phyloP scores from a whole-genome alignment of 805 yeast genomes.

The Saccharomyces mikatae region DNA sequence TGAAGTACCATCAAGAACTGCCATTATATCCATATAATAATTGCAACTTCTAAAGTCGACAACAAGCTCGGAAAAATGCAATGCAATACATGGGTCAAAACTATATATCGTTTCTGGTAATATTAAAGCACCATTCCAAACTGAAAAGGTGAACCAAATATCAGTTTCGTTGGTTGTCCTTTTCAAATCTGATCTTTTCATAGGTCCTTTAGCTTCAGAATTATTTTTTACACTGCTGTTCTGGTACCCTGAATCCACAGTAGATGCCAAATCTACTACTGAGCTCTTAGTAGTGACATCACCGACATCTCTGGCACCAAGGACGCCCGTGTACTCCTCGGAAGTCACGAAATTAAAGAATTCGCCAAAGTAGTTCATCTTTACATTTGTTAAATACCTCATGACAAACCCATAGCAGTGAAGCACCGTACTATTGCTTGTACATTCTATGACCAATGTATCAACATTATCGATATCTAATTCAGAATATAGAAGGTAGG shows the following conservation, averaged over 20 bases:
- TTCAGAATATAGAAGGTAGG: conserved; percentile 51
- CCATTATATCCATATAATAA: conserved; percentile 88
- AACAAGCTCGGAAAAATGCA: conserved; percentile 57
- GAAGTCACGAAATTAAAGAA: conserved; percentile 73
- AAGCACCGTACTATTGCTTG: conserved; percentile 59
- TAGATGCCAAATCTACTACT: background rate
- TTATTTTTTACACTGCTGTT: background rate
- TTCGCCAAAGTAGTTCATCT: conserved; percentile 89
- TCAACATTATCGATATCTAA: conserved; percentile 64
- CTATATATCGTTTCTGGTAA: conserved; percentile 70
- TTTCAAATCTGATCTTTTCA: conserved; percentile 22
- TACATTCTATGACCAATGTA: conserved; percentile 53
- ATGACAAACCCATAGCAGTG: conserved; percentile 73
- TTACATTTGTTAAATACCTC: conserved; percentile 62
- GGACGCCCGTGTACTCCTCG: conserved; percentile 56
- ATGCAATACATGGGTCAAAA: conserved; percentile 48
- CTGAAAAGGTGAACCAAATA: conserved; percentile 61
- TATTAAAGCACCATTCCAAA: conserved; percentile 60
- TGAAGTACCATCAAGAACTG: conserved; percentile 33
- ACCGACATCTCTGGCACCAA: conserved; percentile 5
- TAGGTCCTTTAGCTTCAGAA: conserved; percentile 1
- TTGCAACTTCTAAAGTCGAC: conserved; percentile 81
- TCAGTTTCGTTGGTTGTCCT: conserved; percentile 69
- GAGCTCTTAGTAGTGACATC: conserved; percentile 2
- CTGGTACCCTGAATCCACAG: background rate